Conservation (phyloP, 2,329 filamentous ascomycete genomes). For the Trichoderma breve region DNA sequence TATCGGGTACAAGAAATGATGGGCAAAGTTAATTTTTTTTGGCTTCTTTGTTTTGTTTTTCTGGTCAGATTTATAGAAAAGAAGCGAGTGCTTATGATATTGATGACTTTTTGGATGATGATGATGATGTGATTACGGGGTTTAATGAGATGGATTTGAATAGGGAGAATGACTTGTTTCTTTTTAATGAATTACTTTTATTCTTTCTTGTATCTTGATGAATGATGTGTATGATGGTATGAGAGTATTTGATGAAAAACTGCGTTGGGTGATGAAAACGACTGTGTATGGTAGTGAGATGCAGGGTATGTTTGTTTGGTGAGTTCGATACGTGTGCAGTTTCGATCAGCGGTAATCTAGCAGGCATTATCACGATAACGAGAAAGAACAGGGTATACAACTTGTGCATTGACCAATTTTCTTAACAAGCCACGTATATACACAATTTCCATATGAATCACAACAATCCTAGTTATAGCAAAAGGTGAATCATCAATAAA, state of each 20-base stretch:
- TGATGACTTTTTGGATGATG: background rate
- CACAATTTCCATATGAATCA: background rate
- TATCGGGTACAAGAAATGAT: background rate
- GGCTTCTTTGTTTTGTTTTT: background rate
- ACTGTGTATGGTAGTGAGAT: background rate
- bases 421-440: background rate
- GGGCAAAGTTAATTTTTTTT: background rate
- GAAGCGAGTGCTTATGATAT: background rate
- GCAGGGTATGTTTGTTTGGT: background rate
- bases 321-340: background rate
- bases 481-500: background rate
- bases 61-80: slow-evolving; percentile 1
- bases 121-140: too few relatives aligned
- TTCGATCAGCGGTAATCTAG: background rate
- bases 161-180: background rate
- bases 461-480: background rate
- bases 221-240: background rate
- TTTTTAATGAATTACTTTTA: background rate
- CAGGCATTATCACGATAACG: background rate
- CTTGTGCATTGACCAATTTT: background rate
- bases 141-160: background rate
- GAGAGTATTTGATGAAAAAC: background rate
- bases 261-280: background rate
- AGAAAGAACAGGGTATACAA: background rate
- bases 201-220: background rate